Percentiles rank a stretch among this genome's conserved stretches.
These are phyloP conservation scores for Penicillium salamii DNA, from an alignment of 495 filamentous ascomycete species.

Conservation along the genomic window DNA sequence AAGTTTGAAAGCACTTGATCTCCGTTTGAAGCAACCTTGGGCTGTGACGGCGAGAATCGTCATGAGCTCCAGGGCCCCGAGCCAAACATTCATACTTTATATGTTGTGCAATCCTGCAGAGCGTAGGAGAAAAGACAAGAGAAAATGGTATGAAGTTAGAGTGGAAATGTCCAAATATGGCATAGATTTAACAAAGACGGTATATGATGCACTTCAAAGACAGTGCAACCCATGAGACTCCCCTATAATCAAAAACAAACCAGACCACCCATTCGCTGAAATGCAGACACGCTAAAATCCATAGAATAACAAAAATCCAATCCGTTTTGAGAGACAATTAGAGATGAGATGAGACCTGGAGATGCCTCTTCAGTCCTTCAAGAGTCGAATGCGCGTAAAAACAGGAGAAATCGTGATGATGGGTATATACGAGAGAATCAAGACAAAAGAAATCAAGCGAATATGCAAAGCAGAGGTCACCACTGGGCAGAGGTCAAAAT, in stretches of 20 bases:
- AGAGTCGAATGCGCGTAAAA: background rate
- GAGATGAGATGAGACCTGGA: background rate
- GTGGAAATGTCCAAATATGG: background rate
- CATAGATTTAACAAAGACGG: background rate
- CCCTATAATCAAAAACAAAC: slow-evolving; percentile 1
- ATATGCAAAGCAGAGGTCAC: background rate
- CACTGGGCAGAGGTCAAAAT: background rate
- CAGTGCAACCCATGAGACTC: background rate
- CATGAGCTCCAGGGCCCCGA: background rate
- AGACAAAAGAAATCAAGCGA: background rate
- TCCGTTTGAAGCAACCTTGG: too few relatives aligned
- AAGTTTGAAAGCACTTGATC: too few relatives aligned
- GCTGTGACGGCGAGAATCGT: background rate
- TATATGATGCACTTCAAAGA: slow-evolving; percentile 2
- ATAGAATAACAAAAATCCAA: background rate
- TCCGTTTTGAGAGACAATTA: background rate
- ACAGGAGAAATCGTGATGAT: background rate
- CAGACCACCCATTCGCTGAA: slow-evolving; percentile 3
- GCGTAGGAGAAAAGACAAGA: too few relatives aligned
- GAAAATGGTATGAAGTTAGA: too few relatives aligned
- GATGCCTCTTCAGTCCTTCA: background rate
- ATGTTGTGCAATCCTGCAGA: too few relatives aligned
- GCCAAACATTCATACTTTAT: too few relatives aligned
- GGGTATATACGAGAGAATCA: background rate
- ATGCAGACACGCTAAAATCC: slow-evolving; percentile 11